Base-by-base conservation (phyloP, 2,329 filamentous ascomycete genomes). In the Colletotrichum salicis region DNA sequence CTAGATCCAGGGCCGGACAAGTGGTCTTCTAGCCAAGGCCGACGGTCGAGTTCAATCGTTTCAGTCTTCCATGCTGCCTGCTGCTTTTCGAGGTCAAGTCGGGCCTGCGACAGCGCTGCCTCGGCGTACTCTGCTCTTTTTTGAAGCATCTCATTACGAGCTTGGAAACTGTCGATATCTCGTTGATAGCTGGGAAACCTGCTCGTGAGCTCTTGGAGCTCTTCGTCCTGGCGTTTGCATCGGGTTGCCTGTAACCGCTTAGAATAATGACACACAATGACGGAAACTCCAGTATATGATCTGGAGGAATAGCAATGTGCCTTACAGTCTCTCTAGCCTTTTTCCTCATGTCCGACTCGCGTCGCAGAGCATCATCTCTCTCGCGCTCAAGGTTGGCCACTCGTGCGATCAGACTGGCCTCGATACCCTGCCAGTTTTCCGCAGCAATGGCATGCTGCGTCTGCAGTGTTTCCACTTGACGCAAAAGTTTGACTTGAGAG, bases 351-450 rank as follows among this genome's bases (percentile, higher is more conserved):
- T 98, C 96, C 5, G 90, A 92, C 82, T 99, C 96, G 70, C 94
- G 91, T 75, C 91, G 91, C 61, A 91, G 87, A 10, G 94, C 90
- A 77, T 99, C 96, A 78, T 98, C 95, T 67, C 94, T 90, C 80
- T 99, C 97, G 79, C 93, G 96, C 80, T 99, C 96, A 11, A 98
- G 85, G 61, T 86, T 92, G 4, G 91, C 88, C 12, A 96, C 88
- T 69, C 95, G 90, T 27, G 94, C 90, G 62, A 96, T 88, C 37
- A 99, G 83, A 2, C 94, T 97, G 11, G 93, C 90, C 81, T 99
- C 96, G 73, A 99, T 97, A 0, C 95, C 94, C 79, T 98, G 95
- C 96, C 97, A 99, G 77, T 99, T 99, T 78, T 97, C 94, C 76
- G 94, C 96, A 1, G 96, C 96, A 66, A 97, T 91, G 1, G 95